Evolutionary conservation across 208 protist genomes (phyloP).

Genomic region (Acanthamoeba lenticulata): DNA sequence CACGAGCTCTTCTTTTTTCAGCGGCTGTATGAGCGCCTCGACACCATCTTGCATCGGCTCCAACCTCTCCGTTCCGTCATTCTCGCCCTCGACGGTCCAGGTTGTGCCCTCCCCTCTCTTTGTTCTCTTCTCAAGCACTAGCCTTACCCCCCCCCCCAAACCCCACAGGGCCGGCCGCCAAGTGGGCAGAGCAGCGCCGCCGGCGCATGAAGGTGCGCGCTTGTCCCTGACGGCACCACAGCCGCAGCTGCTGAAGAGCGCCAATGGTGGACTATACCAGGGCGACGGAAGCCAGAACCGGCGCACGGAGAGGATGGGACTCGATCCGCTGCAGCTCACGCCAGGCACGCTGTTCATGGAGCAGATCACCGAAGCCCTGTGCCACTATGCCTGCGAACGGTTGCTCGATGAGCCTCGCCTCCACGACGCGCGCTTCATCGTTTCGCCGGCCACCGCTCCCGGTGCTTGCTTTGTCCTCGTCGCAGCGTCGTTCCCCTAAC

Average conservation of each 20-base stretch:
- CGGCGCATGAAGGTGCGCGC: not conserved
- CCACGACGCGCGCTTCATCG: not conserved
- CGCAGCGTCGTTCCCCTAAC: not conserved
- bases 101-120: not conserved
- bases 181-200: slow-evolving; percentile 50
- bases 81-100: not conserved
- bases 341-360: slow-evolving; percentile 59
- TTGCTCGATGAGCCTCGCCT: not conserved
- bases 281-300: not conserved
- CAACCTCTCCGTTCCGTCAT: not conserved
- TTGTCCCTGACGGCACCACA: not conserved
- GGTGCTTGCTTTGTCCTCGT: not conserved
- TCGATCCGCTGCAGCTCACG: slow-evolving; percentile 27
- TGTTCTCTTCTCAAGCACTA: too few species aligned
- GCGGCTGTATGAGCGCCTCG: not conserved
- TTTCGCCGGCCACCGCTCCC: slow-evolving; percentile 21
- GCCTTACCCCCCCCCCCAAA: too few species aligned
- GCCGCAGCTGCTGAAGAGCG: not conserved
- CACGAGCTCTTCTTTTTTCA: slow-evolving; percentile 47
- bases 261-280: not conserved
- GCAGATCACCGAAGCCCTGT: slow-evolving; percentile 30
- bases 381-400: slow-evolving; percentile 34
- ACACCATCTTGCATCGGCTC: not conserved
- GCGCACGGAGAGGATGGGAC: not conserved
- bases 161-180: slow-evolving; percentile 31